A percentile compares a stretch with the other conserved stretches of the same genome.
Evolutionary conservation across 2,329 filamentous ascomycete genomes (phyloP).

Genomic region (Aspergillaceae sp.): DNA sequence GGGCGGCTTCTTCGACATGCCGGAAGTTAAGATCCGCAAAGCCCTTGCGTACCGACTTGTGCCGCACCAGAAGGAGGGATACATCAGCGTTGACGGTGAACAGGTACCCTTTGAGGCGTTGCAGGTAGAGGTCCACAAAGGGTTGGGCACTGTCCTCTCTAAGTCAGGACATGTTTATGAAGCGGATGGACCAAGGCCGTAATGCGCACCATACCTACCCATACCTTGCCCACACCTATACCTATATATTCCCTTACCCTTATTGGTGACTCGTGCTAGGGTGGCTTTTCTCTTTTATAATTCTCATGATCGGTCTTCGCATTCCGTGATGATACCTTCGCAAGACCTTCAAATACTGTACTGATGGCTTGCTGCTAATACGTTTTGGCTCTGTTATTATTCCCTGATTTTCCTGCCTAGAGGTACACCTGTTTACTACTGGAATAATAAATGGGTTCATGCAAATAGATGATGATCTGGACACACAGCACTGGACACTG

Average conservation of each 20-base stretch:
- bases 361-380: slow-evolving; percentile 5
- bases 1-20: slow-evolving; percentile 69
- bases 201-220: neutral
- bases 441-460: no score
- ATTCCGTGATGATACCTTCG: slow-evolving; percentile 26
- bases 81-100: slow-evolving; percentile 93
- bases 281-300: slow-evolving; percentile 1
- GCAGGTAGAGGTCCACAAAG: slow-evolving; percentile 79
- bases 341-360: slow-evolving; percentile 10
- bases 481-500: no score
- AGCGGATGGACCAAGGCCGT: slow-evolving; percentile 31
- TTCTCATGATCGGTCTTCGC: slow-evolving; percentile 12
- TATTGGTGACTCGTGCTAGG: neutral
- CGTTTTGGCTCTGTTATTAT: neutral
- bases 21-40: slow-evolving; percentile 72
- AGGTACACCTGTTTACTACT: no score
- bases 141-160: slow-evolving; percentile 75
- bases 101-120: slow-evolving; percentile 77
- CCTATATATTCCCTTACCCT: no score
- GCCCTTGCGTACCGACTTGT: slow-evolving; percentile 78
- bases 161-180: slow-evolving; percentile 66
- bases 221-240: no score
- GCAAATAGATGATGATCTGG: no score
- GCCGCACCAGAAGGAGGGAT: slow-evolving; percentile 64
- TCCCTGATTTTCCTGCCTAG: no score